phyloP scores from a whole-genome alignment of 1,284 basidiomycete species.

The Cerrena zonata region DNA sequence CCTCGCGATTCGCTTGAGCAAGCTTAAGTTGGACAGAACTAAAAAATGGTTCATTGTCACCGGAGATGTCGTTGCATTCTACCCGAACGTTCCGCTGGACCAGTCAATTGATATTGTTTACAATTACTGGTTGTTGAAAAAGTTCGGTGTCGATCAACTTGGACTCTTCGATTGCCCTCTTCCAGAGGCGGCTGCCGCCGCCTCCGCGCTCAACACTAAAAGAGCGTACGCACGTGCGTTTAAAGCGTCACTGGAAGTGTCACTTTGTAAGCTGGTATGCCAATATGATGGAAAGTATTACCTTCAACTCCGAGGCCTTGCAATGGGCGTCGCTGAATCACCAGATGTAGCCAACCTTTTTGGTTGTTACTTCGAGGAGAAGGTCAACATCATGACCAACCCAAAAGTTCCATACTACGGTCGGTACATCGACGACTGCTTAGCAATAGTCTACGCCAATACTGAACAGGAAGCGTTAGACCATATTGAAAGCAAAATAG shows the following conservation, averaged over 20 bases:
- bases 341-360: slow-evolving; percentile 32
- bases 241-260: not conserved
- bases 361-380: slow-evolving; percentile 22
- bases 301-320: slow-evolving; percentile 18
- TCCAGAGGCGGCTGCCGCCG: not conserved
- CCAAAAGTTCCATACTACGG: not conserved
- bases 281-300: not conserved
- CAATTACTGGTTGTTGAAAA: not conserved
- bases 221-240: not conserved
- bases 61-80: slow-evolving; percentile 6
- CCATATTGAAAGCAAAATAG: slow-evolving; percentile 31
- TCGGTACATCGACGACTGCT: not conserved
- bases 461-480: not conserved
- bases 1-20: not conserved
- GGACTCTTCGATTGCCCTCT: not conserved
- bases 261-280: not conserved
- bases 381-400: not conserved
- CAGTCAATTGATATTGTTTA: not conserved
- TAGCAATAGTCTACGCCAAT: not conserved
- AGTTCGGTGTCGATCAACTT: not conserved
- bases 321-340: slow-evolving; percentile 31
- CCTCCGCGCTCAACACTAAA: no score
- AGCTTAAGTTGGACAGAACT: not conserved
- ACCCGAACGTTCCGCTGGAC: slow-evolving; percentile 3
- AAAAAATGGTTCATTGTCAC: not conserved